A percentile compares a stretch with the other conserved stretches of the same genome.
phyloP scores from a whole-genome alignment of 1,284 basidiomycete genomes.

The Sporisorium exsertum region DNA sequence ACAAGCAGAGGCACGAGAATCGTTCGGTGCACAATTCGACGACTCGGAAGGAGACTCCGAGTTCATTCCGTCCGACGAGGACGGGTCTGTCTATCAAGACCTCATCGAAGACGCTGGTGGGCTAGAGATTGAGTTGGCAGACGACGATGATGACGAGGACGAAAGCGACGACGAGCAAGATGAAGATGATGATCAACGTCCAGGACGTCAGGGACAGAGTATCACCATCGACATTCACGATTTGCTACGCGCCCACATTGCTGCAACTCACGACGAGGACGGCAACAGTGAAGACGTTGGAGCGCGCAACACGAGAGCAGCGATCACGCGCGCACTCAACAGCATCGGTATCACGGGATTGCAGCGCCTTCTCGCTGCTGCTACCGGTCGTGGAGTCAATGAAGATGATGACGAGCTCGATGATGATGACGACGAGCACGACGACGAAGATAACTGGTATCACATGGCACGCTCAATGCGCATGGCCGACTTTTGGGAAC shows the following conservation, averaged over 20 bases:
- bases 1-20: conserved; percentile 35
- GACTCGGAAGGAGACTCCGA: conserved; percentile 46
- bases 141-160: conserved; percentile 34
- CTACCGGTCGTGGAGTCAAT: conserved; percentile 26
- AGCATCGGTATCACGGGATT: conserved; percentile 53
- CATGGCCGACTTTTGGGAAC: conserved; percentile 62
- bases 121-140: conserved; percentile 40
- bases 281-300: conserved; percentile 17
- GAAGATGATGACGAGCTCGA: conserved; percentile 47
- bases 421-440: conserved; percentile 40
- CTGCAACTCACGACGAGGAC: conserved; percentile 14
- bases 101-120: conserved; percentile 36
- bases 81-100: conserved; percentile 32
- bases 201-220: conserved; percentile 29
- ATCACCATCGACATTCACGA: conserved; percentile 51
- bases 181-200: conserved; percentile 15
- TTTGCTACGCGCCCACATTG: conserved; percentile 42
- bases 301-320: conserved; percentile 23
- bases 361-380: conserved; percentile 50
- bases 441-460: conserved; percentile 45
- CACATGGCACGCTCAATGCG: conserved; percentile 34
- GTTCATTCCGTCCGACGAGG: conserved; percentile 31
- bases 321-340: conserved; percentile 42
- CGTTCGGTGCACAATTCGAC: conserved; percentile 29
- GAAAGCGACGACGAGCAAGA: conserved; percentile 29